phyloP scores from a whole-genome alignment of 2,329 filamentous ascomycete species.

The Colletotrichum somersetense region DNA sequence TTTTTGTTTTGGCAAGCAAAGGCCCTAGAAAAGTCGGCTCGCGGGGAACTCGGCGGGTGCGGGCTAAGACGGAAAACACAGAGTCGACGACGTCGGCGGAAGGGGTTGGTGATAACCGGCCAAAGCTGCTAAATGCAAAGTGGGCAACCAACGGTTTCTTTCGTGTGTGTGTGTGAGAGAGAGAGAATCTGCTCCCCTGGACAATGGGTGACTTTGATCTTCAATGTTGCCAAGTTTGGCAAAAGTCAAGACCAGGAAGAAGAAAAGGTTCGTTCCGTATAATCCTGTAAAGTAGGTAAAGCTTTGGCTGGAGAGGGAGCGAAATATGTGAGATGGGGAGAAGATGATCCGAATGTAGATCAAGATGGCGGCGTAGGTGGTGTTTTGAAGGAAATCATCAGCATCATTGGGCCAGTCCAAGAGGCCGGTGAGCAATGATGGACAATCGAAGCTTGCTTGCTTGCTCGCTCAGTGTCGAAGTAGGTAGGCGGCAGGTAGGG shows the following conservation, averaged over 20 bases:
- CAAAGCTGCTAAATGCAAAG: conserved; percentile 5
- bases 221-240: conserved; percentile 16
- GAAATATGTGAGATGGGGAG: conserved; percentile 49
- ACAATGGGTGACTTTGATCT: conserved; percentile 14
- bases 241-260: not conserved
- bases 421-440: conserved; percentile 57
- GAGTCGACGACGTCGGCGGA: conserved; percentile 5
- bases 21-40: conserved; percentile 27
- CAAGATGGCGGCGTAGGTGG: conserved; percentile 56
- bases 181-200: conserved; percentile 3
- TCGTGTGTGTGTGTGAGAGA: not conserved
- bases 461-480: conserved; percentile 25
- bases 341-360: conserved; percentile 47
- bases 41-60: not conserved
- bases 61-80: conserved; percentile 3
- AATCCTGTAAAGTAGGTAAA: conserved; percentile 43
- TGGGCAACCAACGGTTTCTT: conserved; percentile 12
- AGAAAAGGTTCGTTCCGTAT: conserved; percentile 26
- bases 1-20: not conserved
- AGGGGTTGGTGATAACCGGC: conserved; percentile 1
- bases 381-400: conserved; percentile 54
- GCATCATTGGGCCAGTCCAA: conserved; percentile 59
- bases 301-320: conserved; percentile 46
- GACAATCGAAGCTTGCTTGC: conserved; percentile 47
- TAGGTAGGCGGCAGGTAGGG: conserved; percentile 37